These are phyloP conservation scores for Debaryomycetaceae sp. DNA, from an alignment of 1,139 yeast species.

Conservation along the genomic window DNA sequence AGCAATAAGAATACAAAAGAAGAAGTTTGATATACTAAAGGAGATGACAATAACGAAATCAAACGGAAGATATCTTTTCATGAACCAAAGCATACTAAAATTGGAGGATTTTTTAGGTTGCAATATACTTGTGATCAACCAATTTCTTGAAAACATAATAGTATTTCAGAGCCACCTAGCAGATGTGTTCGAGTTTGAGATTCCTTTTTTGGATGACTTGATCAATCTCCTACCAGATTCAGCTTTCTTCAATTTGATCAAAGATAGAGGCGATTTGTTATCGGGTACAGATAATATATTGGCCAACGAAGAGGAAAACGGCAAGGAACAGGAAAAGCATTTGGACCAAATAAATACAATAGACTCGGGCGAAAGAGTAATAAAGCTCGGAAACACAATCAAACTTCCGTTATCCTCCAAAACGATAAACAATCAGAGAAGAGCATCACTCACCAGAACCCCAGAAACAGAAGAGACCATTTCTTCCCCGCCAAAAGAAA, in stretches of 20 bases:
- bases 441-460: slow-evolving; percentile 11
- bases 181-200: slow-evolving; percentile 21
- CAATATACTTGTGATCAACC: slow-evolving; percentile 32
- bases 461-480: slow-evolving; percentile 1
- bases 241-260: slow-evolving; percentile 34
- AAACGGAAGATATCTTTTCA: slow-evolving; percentile 14
- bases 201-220: slow-evolving; percentile 37
- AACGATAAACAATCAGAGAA: slow-evolving; percentile 37
- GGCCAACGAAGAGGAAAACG: slow-evolving; percentile 12
- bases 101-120: slow-evolving; percentile 27
- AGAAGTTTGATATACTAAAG: slow-evolving; percentile 24
- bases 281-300: slow-evolving; percentile 16
- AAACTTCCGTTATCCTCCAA: slow-evolving; percentile 42
- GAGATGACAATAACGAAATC: slow-evolving; percentile 21
- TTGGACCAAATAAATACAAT: not conserved
- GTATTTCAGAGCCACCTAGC: slow-evolving; percentile 28
- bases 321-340: slow-evolving; percentile 9
- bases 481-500: not conserved
- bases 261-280: slow-evolving; percentile 31
- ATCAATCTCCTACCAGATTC: slow-evolving; percentile 29
- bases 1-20: slow-evolving; percentile 21
- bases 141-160: slow-evolving; percentile 40
- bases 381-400: slow-evolving; percentile 35
- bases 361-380: slow-evolving; percentile 22
- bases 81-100: slow-evolving; percentile 28